phyloP scores from a whole-genome alignment of 768 basidiomycete species.

The Termitomyces heimii region DNA sequence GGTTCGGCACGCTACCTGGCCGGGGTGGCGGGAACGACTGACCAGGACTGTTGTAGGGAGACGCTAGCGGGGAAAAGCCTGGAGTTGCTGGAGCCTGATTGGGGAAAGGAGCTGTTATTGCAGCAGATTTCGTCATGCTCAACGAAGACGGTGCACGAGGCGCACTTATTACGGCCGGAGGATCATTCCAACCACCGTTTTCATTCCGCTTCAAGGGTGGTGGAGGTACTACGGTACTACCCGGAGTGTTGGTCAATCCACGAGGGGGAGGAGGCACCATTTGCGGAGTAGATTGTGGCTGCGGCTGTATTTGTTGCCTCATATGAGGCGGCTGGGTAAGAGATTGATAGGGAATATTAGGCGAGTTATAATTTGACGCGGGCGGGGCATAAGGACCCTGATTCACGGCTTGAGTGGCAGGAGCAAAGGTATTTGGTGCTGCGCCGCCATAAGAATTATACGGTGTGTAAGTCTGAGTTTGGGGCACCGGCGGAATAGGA shows the following conservation, averaged over 20 bases:
- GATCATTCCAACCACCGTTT: slow-evolving; percentile 90
- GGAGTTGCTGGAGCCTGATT: slow-evolving; percentile 45
- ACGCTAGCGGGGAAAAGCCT: slow-evolving; percentile 32
- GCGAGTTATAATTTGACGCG: slow-evolving; percentile 10
- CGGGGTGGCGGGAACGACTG: slow-evolving; percentile 55
- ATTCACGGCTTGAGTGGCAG: slow-evolving; percentile 18
- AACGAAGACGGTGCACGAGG: slow-evolving; percentile 47
- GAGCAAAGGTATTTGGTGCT: slow-evolving; percentile 14
- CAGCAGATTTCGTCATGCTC: slow-evolving; percentile 47
- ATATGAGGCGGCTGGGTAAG: slow-evolving; percentile 36
- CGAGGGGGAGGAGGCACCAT: slow-evolving; percentile 40
- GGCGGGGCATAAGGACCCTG: slow-evolving; percentile 27
- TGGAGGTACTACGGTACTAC: slow-evolving; percentile 25
- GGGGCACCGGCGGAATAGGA: slow-evolving; percentile 12
- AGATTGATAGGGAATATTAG: slow-evolving; percentile 17
- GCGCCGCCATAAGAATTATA: slow-evolving; percentile 8
- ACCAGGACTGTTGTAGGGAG: slow-evolving; percentile 38
- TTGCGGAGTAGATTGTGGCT: slow-evolving; percentile 27
- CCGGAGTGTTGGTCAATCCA: slow-evolving; percentile 23
- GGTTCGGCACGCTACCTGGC: slow-evolving; percentile 55
- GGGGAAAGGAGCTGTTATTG: slow-evolving; percentile 89
- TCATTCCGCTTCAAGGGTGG: slow-evolving; percentile 56
- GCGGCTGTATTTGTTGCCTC: slow-evolving; percentile 21
- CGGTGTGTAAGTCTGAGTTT: slow-evolving; percentile 8
- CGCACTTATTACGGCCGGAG: slow-evolving; percentile 47